Conservation (phyloP, 768 basidiomycete genomes). For the Podaxis sp. region DNA sequence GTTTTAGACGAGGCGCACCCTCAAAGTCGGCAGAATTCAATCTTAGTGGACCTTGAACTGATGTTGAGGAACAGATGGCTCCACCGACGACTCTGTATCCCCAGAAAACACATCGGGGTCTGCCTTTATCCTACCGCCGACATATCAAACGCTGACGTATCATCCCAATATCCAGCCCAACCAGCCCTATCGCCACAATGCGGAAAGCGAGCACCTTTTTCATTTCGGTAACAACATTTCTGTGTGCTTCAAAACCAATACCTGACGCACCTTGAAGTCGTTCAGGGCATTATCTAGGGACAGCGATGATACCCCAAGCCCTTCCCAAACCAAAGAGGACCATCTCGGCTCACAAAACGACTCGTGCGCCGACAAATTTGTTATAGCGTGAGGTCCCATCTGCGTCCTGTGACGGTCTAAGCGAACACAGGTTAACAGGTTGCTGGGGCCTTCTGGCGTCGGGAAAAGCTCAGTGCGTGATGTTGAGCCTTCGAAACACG, state of each 20-base stretch:
- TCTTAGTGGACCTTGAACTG: not conserved
- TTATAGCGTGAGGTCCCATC: slow-evolving; percentile 5
- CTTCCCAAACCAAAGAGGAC: not conserved
- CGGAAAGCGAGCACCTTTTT: slow-evolving; percentile 3
- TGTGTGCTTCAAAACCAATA: too few species aligned
- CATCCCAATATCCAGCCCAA: not conserved
- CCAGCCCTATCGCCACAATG: not conserved
- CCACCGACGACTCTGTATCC: not conserved
- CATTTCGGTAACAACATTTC: not conserved
- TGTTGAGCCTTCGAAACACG: not conserved
- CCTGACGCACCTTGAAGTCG: not conserved
- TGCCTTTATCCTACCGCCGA: not conserved
- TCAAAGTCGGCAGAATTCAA: not conserved
- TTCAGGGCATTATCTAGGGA: not conserved
- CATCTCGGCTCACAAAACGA: not conserved
- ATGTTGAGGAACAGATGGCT: not conserved
- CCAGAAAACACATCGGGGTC: not conserved
- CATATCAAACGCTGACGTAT: not conserved
- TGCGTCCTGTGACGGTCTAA: not conserved
- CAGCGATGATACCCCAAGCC: not conserved
- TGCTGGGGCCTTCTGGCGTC: slow-evolving; percentile 10
- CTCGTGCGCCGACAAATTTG: not conserved
- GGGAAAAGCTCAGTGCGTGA: slow-evolving; percentile 12
- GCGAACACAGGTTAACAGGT: not conserved
- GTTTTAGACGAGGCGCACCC: not conserved